A percentile compares a stretch with the other conserved stretches of the same genome.
Conservation (phyloP, 257 asterid genomes). For the Primulina tabacum region DNA sequence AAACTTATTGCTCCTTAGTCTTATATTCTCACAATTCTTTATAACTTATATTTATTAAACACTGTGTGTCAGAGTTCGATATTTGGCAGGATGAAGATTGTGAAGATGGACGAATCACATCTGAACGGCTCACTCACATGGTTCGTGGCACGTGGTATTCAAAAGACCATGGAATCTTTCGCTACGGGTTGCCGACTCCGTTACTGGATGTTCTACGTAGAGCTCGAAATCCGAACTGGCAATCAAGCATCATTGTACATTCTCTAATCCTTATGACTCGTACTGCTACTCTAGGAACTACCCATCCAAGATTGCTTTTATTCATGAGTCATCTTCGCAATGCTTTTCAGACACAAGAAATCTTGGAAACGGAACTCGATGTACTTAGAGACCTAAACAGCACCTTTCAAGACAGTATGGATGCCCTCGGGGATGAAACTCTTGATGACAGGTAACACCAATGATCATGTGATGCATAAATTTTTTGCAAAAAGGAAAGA, state of each 20-base stretch:
- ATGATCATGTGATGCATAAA: conserved; percentile 5
- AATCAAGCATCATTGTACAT: conserved; percentile 41
- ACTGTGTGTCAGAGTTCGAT: conserved; percentile 54
- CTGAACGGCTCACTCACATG: conserved; percentile 75
- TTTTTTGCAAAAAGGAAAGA: not conserved
- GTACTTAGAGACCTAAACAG: conserved; percentile 54
- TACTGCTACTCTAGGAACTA: not conserved
- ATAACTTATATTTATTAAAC: not conserved
- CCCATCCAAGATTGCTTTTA: not conserved
- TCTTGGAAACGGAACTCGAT: conserved; percentile 60
- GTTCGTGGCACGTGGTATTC: conserved; percentile 91
- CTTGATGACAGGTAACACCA: conserved; percentile 50
- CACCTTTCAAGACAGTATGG: conserved; percentile 64
- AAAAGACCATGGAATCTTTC: conserved; percentile 53
- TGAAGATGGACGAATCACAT: conserved; percentile 25
- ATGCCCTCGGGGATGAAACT: conserved; percentile 45
- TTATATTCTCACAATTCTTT: not conserved
- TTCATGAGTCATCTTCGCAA: conserved; percentile 17
- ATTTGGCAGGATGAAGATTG: conserved; percentile 40
- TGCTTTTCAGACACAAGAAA: conserved; percentile 41
- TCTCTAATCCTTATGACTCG: conserved; percentile 21
- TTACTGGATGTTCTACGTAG: conserved; percentile 60
- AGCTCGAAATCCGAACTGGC: conserved; percentile 39
- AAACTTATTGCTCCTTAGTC: not conserved
- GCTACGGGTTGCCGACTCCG: conserved; percentile 73